These are phyloP conservation scores for Lentinus polychrous DNA, from an alignment of 1,284 basidiomycete species.

Conservation along the genomic window DNA sequence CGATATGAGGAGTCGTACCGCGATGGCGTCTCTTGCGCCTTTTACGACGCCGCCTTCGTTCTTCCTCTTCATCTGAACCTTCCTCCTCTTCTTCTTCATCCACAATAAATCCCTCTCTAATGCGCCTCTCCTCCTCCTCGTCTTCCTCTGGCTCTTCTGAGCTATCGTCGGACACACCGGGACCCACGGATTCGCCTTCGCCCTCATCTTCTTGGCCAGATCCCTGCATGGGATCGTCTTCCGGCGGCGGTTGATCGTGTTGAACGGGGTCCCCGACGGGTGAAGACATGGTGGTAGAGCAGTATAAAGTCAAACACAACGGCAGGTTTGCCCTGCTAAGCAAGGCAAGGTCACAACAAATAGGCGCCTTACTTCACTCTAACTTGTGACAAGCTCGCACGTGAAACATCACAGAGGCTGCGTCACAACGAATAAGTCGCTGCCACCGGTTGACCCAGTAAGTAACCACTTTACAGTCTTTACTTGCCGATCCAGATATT, in stretches of 20 bases:
- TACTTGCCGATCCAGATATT: no score
- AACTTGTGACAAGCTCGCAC: no score
- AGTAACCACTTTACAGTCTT: no score
- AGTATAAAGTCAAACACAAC: constrained; percentile 4
- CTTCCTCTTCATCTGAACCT: constrained; percentile 51
- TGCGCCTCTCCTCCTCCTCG: constrained; percentile 68
- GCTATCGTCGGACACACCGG: constrained; percentile 63
- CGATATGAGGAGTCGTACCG: constrained; percentile 34
- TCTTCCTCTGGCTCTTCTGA: constrained; percentile 83
- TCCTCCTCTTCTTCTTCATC: constrained; percentile 71
- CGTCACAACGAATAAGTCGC: no score
- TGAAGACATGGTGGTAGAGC: constrained; percentile 46
- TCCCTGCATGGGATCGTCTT: constrained; percentile 52
- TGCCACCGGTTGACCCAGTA: no score
- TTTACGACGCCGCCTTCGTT: constrained; percentile 50
- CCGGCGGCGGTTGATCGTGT: constrained; percentile 25
- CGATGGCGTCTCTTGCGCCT: constrained; percentile 64
- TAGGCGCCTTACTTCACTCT: no score
- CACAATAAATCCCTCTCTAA: constrained; percentile 81
- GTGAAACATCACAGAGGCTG: no score
- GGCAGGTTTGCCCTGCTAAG: neutral
- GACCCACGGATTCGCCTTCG: constrained; percentile 34
- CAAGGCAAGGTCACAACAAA: neutral
- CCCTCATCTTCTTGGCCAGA: constrained; percentile 46
- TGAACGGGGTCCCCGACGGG: constrained; percentile 28